These are phyloP conservation scores for Phytophthora tubulina DNA, from an alignment of 352 stramenopile genomes.

Conservation along the genomic window DNA sequence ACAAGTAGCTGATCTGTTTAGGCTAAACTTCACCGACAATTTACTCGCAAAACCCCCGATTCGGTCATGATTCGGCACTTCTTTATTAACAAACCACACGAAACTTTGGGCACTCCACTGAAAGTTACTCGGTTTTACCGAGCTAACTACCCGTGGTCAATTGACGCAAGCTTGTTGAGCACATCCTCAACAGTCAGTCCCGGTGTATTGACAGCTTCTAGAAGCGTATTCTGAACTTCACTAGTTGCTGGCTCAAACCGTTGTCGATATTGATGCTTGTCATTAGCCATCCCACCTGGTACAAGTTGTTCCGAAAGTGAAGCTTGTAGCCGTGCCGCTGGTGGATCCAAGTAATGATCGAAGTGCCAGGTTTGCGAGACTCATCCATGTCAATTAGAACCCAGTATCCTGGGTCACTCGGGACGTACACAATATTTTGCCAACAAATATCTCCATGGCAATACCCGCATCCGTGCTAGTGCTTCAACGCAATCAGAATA, in stretches of 20 bases:
- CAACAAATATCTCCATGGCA: slow-evolving; percentile 40
- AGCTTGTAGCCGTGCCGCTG: slow-evolving; percentile 1
- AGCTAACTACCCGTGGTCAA: no score
- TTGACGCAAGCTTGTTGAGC: no score
- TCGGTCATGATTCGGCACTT: no score
- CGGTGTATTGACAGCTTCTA: not conserved
- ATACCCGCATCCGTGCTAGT: slow-evolving; percentile 29
- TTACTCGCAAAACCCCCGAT: no score
- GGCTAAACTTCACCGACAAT: no score
- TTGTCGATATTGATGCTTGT: not conserved
- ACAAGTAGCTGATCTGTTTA: no score
- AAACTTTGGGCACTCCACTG: no score
- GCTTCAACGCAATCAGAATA: slow-evolving; percentile 36
- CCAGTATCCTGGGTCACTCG: slow-evolving; percentile 6
- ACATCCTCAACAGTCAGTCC: no score
- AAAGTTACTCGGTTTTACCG: no score
- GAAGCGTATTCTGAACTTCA: not conserved
- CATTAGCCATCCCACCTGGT: slow-evolving; percentile 13
- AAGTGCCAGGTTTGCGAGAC: slow-evolving; percentile 4
- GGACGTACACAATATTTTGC: slow-evolving; percentile 20
- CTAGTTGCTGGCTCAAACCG: not conserved
- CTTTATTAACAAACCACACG: no score
- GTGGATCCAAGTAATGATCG: slow-evolving; percentile 8
- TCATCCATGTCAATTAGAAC: slow-evolving; percentile 27
- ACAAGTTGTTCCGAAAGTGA: slow-evolving; percentile 14